Evolutionary conservation across 2,329 filamentous ascomycete genomes (phyloP).

Genomic region (Lasiodiplodia citricola): DNA sequence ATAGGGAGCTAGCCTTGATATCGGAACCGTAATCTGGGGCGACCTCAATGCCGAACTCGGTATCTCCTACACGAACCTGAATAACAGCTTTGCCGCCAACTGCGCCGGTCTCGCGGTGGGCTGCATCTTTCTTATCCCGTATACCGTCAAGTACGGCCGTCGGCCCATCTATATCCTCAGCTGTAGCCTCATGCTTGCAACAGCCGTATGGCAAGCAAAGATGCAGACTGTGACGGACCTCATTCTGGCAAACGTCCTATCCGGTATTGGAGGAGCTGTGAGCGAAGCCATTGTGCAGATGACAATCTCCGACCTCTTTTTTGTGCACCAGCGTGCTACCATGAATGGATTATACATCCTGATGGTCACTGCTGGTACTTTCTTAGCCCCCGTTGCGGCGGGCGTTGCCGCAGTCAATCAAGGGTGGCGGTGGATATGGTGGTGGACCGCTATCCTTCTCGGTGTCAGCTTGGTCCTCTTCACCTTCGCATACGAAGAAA

Average conservation of each 20-base stretch:
- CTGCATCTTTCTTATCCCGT: conserved; percentile 51
- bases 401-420: neutral
- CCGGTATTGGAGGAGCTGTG: conserved; percentile 52
- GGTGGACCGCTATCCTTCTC: conserved; percentile 55
- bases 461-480: conserved; percentile 29
- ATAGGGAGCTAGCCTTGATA: conserved; percentile 40
- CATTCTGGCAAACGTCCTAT: conserved; percentile 50
- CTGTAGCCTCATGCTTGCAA: conserved; percentile 43
- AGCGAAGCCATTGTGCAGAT: conserved; percentile 44
- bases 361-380: conserved; percentile 36
- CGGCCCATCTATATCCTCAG: conserved; percentile 55
- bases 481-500: conserved; percentile 52
- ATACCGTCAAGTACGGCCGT: conserved; percentile 54
- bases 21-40: conserved; percentile 51
- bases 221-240: conserved; percentile 51
- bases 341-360: conserved; percentile 54
- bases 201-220: conserved; percentile 51
- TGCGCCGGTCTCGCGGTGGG: conserved; percentile 51
- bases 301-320: conserved; percentile 56
- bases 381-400: neutral
- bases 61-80: conserved; percentile 49
- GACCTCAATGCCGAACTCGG: conserved; percentile 50
- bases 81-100: conserved; percentile 53
- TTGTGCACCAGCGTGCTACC: conserved; percentile 53
- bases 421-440: conserved; percentile 60